phyloP scores from a whole-genome alignment of 148 eudicot genomes.

The Agrostemma githago region DNA sequence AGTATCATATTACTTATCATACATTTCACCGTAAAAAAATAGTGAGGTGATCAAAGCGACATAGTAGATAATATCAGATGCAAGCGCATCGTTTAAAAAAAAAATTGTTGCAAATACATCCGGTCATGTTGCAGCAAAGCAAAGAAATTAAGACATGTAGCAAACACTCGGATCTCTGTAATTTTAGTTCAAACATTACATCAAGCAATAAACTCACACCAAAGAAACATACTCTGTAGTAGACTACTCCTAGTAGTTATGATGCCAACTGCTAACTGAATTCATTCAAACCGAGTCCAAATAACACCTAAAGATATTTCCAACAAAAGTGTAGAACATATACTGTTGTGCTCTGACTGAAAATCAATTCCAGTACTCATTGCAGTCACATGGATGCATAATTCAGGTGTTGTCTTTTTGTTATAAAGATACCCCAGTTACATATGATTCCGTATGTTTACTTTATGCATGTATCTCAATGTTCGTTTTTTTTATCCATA shows the following conservation, averaged over 20 bases:
- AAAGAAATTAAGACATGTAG: background rate
- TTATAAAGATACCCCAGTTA: no score
- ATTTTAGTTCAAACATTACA: background rate
- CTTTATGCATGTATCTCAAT: no score
- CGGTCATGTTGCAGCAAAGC: background rate
- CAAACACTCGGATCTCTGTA: background rate
- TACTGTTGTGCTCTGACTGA: conserved; percentile 12
- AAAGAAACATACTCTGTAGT: background rate
- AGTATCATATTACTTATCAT: no score
- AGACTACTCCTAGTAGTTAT: no score
- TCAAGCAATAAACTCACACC: background rate
- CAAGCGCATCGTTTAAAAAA: no score
- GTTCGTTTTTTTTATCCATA: no score
- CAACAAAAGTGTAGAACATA: conserved; percentile 10
- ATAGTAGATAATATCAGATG: no score
- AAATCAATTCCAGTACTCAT: conserved; percentile 5
- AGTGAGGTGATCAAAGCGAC: no score
- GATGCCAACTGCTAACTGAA: background rate
- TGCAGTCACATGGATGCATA: conserved; percentile 19
- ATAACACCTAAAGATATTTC: background rate
- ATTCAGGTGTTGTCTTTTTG: background rate
- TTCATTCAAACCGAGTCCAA: background rate
- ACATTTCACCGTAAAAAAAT: no score
- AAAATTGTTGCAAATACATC: background rate
- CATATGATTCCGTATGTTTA: no score